Evolutionary conservation across 1,284 basidiomycete genomes (phyloP), one percentile per base, ranked within the genome.

Genomic region (Trametes pubescens): DNA sequence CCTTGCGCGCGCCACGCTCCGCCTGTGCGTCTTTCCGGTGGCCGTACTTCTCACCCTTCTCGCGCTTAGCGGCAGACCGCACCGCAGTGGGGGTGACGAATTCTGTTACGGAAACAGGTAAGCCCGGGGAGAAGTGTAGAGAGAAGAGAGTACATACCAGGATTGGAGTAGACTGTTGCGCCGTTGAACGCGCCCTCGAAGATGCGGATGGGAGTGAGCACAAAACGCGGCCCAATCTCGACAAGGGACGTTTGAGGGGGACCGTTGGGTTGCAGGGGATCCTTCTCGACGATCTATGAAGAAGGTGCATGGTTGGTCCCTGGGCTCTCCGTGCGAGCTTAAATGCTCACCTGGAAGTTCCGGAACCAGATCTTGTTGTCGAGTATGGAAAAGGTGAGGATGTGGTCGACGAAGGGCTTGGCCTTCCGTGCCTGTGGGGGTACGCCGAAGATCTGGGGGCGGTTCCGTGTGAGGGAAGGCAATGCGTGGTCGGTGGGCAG

Each of bases 341-440:
- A 35, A 11, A 32, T n/a, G 76, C 79, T 68, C 40, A 93, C 93
- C 85, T 99, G 97, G 82, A 93, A 99, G 80, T 99, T 99, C 69
- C 98, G 89, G 85, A 99, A 99, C 98, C 98, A 99, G 69, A 99
- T 95, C 77, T 98, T 99, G 76, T 88, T 87, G 82, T 99, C 98
- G 47, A 98, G 85, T 57, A 99, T 86, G 22, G 96, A 98, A 79
- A 99, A 99, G 49, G 95, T 94, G 67, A 99, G 86, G 73, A 99
- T 90, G 75, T 99, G 98, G 80, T 99, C 98, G 72, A 99, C 89
- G 80, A 99, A 99, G 1, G 98, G 98, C 78, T 99, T 99, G 14
- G 95, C 87, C 73, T 89, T 91, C 67, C 98, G 85, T 37, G 98
- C 93, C 13, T 89, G 89, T 38, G 92, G 87, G 29, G 98, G 98